Evolutionary conservation across 2,329 filamentous ascomycete genomes (phyloP), one percentile per base, ranked within the genome.

Genomic region (Colletotrichum higginsianum): DNA sequence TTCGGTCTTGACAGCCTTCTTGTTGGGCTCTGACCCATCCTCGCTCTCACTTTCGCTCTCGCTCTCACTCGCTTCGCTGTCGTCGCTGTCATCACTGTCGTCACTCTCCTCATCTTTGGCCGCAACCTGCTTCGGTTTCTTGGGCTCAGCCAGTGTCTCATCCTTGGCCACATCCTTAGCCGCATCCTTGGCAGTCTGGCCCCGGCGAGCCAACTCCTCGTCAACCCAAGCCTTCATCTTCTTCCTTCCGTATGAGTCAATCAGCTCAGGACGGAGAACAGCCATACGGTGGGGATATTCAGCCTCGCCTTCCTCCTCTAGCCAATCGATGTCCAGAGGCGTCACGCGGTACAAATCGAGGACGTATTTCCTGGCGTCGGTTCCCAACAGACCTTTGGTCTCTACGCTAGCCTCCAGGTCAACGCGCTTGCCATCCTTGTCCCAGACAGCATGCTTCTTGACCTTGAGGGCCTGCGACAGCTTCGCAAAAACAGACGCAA

Each of bases 401-500:
- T 99, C 96, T 16, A 99, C 95, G 78, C 95, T 98, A 50, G 94
- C 94, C 82, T 98, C 96, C 4, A 99, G 87, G 73, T 98, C 94
- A 78, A 98, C 95, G 73, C 93, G 91, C 83, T 95, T 93, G 75
- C 92, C 91, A 77, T 98, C 94, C 87, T 98, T 98, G 83, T 99
- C 96, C 96, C 96, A 99, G 4, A 99, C 97, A 55, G 95, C 87
- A 81, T 99, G 96, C 84, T 93, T 93, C 89, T 98, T 98, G 71
- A 98, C 93, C 76, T 93, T 93, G 78, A 98, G 88, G 3, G 94
- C 90, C 83, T 96, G 95, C 53, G 96, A 98, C 42, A 99, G 89
- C 85, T 97, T 95, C 79, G 94, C 91, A 78, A 99, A 99, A 12
- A 94, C 88, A 38, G 92, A 86, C 0, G 91, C 90, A 77, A 99